Evolutionary conservation across 2,329 filamentous ascomycete species (phyloP).

Genomic region (Sarocladium brachiariae): DNA sequence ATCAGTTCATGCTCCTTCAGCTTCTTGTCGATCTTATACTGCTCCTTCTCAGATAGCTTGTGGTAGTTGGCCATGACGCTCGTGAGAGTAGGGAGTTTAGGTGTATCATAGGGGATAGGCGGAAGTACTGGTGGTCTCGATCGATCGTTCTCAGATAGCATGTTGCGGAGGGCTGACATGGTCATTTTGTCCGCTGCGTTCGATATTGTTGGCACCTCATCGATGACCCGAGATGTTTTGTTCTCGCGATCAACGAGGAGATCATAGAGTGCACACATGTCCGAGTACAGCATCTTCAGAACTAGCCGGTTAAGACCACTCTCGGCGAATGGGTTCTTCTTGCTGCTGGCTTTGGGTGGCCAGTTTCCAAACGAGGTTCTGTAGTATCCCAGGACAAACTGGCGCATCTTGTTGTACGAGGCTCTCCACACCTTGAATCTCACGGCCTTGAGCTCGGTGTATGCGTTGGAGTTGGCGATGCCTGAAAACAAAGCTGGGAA

Average conservation of each 20-base stretch:
- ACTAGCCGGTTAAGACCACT: slow-evolving; percentile 81
- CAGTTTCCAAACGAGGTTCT: slow-evolving; percentile 58
- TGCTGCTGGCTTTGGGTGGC: slow-evolving; percentile 86
- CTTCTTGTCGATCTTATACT: slow-evolving; percentile 63
- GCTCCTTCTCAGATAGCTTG: slow-evolving; percentile 63
- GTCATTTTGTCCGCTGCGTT: slow-evolving; percentile 53
- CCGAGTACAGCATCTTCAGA: slow-evolving; percentile 73
- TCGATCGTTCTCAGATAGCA: slow-evolving; percentile 83
- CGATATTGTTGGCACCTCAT: slow-evolving; percentile 53
- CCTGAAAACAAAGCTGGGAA: slow-evolving; percentile 87
- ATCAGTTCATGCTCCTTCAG: slow-evolving; percentile 74
- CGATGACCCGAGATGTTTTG: slow-evolving; percentile 71
- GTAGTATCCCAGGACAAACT: slow-evolving; percentile 63
- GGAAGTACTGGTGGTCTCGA: slow-evolving; percentile 85
- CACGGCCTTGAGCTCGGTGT: slow-evolving; percentile 67
- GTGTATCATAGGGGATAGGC: slow-evolving; percentile 84
- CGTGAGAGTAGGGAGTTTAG: slow-evolving; percentile 65
- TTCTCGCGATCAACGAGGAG: slow-evolving; percentile 73
- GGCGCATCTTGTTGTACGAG: slow-evolving; percentile 67
- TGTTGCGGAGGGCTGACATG: slow-evolving; percentile 64
- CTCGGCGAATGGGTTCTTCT: slow-evolving; percentile 85
- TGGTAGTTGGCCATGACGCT: slow-evolving; percentile 58
- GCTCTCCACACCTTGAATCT: slow-evolving; percentile 79
- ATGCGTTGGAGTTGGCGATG: slow-evolving; percentile 75
- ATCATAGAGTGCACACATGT: slow-evolving; percentile 84